Evolutionary conservation across 345 rosid genomes (phyloP).

Genomic region (Cardiospermum halicacabum): DNA sequence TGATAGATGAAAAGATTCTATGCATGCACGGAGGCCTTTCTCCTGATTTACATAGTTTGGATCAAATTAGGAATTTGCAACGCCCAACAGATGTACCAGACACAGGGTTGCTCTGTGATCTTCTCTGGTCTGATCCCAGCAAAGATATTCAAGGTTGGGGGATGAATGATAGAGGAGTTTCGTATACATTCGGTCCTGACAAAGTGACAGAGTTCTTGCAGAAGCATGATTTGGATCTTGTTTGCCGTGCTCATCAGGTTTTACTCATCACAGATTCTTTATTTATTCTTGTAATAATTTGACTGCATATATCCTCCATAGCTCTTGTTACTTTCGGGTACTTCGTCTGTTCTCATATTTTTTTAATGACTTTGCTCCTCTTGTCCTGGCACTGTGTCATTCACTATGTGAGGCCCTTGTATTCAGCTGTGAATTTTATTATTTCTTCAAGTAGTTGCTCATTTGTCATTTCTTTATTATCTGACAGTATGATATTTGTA

Average conservation of each 20-base stretch:
- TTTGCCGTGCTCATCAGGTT: constrained; percentile 97
- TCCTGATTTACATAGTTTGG: constrained; percentile 59
- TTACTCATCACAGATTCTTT: constrained; percentile 1
- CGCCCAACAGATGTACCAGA: constrained; percentile 82
- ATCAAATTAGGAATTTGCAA: constrained; percentile 56
- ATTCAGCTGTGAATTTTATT: not conserved
- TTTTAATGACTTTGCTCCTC: not conserved
- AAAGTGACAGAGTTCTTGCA: constrained; percentile 70
- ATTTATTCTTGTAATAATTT: not conserved
- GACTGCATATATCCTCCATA: constrained; percentile 6
- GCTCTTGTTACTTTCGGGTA: not conserved
- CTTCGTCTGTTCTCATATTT: not conserved
- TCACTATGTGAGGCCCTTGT: not conserved
- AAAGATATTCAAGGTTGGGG: constrained; percentile 76
- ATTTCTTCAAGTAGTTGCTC: not conserved
- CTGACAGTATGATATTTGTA: constrained; percentile 18
- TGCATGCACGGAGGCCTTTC: constrained; percentile 95
- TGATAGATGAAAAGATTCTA: constrained; percentile 77
- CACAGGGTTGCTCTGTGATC: constrained; percentile 79
- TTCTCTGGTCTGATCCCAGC: constrained; percentile 86
- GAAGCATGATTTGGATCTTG: constrained; percentile 74
- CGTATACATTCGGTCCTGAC: constrained; percentile 58
- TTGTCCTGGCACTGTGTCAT: constrained; percentile 9
- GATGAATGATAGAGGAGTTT: constrained; percentile 85
- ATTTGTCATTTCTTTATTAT: not conserved